Conservation (phyloP, 2,329 filamentous ascomycete genomes). For the Diaporthe caulivora region DNA sequence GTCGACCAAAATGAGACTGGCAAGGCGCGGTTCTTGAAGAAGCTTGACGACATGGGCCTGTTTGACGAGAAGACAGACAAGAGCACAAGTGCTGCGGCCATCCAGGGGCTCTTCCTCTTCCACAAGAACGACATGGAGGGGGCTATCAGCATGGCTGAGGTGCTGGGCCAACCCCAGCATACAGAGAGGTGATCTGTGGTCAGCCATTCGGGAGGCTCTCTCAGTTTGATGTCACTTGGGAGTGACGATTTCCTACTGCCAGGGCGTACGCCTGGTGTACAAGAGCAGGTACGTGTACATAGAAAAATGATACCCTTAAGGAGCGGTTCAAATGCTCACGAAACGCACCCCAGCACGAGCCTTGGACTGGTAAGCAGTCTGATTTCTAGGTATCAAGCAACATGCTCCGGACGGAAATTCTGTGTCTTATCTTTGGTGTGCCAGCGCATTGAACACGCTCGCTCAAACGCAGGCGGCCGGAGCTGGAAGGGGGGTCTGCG, state of each 20-base stretch:
- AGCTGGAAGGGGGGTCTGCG: conserved; percentile 23
- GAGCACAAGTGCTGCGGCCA: conserved; percentile 85
- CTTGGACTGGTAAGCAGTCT: not conserved
- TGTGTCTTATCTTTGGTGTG: not conserved
- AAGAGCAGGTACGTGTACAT: conserved; percentile 13
- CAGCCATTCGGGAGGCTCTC: not conserved
- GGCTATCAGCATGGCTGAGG: conserved; percentile 83
- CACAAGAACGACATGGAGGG: conserved; percentile 93
- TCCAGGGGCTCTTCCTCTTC: conserved; percentile 94
- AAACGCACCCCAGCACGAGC: not conserved
- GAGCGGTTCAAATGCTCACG: not conserved
- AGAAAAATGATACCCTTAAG: conserved; percentile 32
- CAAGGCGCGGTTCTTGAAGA: conserved; percentile 77
- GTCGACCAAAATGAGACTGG: conserved; percentile 74
- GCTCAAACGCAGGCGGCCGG: not conserved
- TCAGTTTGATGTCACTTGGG: not conserved
- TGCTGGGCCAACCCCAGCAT: conserved; percentile 52
- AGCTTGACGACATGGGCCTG: conserved; percentile 77
- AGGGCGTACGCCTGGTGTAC: conserved; percentile 5
- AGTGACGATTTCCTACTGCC: not conserved
- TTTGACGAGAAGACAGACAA: conserved; percentile 68
- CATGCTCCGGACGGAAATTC: not conserved
- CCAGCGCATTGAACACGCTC: not conserved
- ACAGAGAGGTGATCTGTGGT: conserved; percentile 34
- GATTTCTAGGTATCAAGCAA: not conserved